Evolutionary conservation across 2,329 filamentous ascomycete genomes (phyloP).

Genomic region (Ophiostoma quercus): DNA sequence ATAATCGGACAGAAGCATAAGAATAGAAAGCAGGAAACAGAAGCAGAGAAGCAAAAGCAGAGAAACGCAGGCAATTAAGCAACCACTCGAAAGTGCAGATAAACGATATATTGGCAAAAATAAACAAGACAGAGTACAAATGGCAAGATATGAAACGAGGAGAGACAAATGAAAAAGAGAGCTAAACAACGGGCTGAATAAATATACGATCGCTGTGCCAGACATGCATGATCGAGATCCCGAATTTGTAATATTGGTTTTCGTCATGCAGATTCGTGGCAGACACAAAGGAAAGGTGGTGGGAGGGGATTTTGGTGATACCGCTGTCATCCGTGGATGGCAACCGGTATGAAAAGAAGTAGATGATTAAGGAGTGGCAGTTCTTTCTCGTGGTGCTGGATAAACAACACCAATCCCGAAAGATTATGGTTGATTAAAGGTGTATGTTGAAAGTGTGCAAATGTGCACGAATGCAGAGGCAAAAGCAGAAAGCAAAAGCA

Average conservation of each 20-base stretch:
- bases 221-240: constrained; percentile 54
- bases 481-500: background rate
- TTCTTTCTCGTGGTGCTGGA: background rate
- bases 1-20: background rate
- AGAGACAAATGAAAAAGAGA: constrained; percentile 27
- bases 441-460: constrained; percentile 2
- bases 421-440: background rate
- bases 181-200: constrained; percentile 3
- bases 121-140: constrained; percentile 28
- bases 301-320: background rate
- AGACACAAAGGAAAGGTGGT: constrained; percentile 31
- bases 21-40: background rate
- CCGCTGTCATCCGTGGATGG: background rate
- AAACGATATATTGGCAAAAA: constrained; percentile 3
- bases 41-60: background rate
- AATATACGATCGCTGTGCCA: constrained; percentile 52
- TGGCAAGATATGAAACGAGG: background rate
- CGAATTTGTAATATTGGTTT: constrained; percentile 38
- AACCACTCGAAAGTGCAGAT: background rate
- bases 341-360: background rate
- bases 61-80: background rate
- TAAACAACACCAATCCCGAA: background rate
- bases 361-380: constrained; percentile 1
- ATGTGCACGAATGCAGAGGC: background rate
- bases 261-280: constrained; percentile 56